Conservation (phyloP, 1,139 yeast species). For the Yamadazyma pseudoaaseri region DNA sequence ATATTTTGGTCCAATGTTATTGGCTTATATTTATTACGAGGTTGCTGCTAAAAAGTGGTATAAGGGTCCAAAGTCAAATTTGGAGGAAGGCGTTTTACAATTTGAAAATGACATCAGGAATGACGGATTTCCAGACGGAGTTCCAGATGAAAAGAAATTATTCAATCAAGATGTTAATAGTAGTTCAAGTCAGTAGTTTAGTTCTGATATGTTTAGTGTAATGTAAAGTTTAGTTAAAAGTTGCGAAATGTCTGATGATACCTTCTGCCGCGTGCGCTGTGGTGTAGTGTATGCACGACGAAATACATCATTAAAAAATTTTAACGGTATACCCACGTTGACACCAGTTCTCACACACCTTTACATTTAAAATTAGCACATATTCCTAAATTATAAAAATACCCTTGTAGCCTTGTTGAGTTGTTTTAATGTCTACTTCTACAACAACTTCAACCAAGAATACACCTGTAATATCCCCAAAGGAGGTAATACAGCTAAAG, state of each 20-base stretch:
- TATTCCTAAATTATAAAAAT: too few species aligned
- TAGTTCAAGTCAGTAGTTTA: slow-evolving; percentile 1
- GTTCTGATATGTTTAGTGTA: slow-evolving; percentile 1
- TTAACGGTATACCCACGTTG: too few species aligned
- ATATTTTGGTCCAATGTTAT: slow-evolving; percentile 61
- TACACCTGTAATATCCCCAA: slow-evolving; percentile 15
- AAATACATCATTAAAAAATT: too few species aligned
- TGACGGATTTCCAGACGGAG: slow-evolving; percentile 13
- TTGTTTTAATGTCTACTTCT: slow-evolving; percentile 12
- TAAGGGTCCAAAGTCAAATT: slow-evolving; percentile 65
- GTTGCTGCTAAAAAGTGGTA: slow-evolving; percentile 65
- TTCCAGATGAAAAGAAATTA: slow-evolving; percentile 9
- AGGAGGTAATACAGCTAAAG: slow-evolving; percentile 7
- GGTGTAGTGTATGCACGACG: too few species aligned
- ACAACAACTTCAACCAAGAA: slow-evolving; percentile 16
- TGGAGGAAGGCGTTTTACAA: slow-evolving; percentile 35
- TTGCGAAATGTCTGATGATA: too few species aligned
- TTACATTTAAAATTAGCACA: too few species aligned
- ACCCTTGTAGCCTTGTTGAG: too few species aligned
- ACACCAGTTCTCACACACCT: too few species aligned
- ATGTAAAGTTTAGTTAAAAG: not conserved
- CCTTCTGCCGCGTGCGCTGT: too few species aligned
- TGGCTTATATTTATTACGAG: slow-evolving; percentile 52
- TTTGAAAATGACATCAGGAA: slow-evolving; percentile 12
- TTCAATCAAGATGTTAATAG: not conserved